phyloP scores from a whole-genome alignment of 2,329 filamentous ascomycete species.

The Exophiala sideris region DNA sequence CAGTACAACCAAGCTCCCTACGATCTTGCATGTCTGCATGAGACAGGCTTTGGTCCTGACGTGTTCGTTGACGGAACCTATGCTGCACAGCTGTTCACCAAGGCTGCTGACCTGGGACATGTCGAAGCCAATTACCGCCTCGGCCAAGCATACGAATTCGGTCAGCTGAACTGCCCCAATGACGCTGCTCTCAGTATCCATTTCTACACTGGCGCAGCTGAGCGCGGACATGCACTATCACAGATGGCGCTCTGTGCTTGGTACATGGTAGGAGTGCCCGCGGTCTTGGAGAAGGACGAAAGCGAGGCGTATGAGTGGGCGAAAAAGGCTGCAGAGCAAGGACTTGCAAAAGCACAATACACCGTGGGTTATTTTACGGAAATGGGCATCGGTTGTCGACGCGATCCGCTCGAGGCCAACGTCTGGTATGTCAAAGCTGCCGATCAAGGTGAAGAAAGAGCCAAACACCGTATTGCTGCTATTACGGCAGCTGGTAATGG shows the following conservation, averaged over 20 bases:
- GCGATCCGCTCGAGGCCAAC: constrained; percentile 93
- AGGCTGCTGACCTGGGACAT: constrained; percentile 88
- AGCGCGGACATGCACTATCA: constrained; percentile 74
- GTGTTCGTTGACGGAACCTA: constrained; percentile 88
- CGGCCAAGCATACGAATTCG: constrained; percentile 96
- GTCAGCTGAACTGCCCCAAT: constrained; percentile 77
- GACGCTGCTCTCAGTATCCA: constrained; percentile 93
- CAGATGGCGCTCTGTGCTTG: constrained; percentile 99
- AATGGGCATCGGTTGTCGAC: constrained; percentile 93
- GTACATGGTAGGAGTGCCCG: constrained; percentile 95
- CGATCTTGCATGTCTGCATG: constrained; percentile 82
- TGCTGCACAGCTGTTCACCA: constrained; percentile 88
- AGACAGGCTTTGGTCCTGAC: constrained; percentile 90
- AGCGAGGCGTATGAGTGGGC: constrained; percentile 97
- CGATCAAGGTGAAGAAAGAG: constrained; percentile 82
- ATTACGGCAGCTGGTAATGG: constrained; percentile 78
- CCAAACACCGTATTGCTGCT: constrained; percentile 78
- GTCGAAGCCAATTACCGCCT: constrained; percentile 80
- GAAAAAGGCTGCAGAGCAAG: constrained; percentile 75
- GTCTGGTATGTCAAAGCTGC: constrained; percentile 98
- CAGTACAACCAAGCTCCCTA: constrained; percentile 94
- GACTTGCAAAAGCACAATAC: constrained; percentile 79
- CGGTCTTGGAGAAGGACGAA: constrained; percentile 90
- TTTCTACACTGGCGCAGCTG: constrained; percentile 92
- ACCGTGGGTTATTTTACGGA: constrained; percentile 96